Evolutionary conservation across 1,284 basidiomycete species (phyloP), one percentile per base, ranked within the genome.

Genomic region (Xerocomus subilludens): DNA sequence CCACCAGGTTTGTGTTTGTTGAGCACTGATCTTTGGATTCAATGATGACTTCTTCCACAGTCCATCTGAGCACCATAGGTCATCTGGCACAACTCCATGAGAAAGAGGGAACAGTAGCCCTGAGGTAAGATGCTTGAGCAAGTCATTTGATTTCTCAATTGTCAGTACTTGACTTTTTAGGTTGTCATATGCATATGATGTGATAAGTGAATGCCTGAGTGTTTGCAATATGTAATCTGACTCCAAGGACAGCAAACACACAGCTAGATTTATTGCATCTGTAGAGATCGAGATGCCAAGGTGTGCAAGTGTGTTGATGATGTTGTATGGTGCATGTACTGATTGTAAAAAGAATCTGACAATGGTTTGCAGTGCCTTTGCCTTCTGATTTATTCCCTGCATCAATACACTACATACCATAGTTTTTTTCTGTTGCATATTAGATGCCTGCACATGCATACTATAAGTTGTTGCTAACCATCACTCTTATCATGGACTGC

Each of bases 131-230:
- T 85, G 84, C 14, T 76, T 74, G 0, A 86, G 69, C 0, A 73
- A 76, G 0, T 79, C 75, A 1, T 36, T 66, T n/a, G 75, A 73
- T 3, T 83, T 81, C 42, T 84, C 80, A 4, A 79, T 68, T 2
- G 78, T 78, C 1, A 79, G 77, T 1, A 74, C 64, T 0, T 76
- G 27, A 4, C 20, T 14, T 67, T 82, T 82, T 13, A 86, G 74
- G 56, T 86, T 86, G 64, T 86, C 81, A 42, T 83, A 86, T 4
- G 81, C 82, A 72, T 81, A 83, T 25, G 64, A 64, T 6, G 77
- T 65, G 0, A 82, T 62, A 0, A 84, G 56, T 2, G 74, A 77
- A 13, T 73, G 56, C 0, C 79, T 82, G 1, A 80, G 45, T 1
- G 2, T 3, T 5, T 20, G 21, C 11, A 74, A 33, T 21, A 42